Evolutionary conservation across 169 alveolate species (phyloP).

Genomic region (Nephromyces sp.): DNA sequence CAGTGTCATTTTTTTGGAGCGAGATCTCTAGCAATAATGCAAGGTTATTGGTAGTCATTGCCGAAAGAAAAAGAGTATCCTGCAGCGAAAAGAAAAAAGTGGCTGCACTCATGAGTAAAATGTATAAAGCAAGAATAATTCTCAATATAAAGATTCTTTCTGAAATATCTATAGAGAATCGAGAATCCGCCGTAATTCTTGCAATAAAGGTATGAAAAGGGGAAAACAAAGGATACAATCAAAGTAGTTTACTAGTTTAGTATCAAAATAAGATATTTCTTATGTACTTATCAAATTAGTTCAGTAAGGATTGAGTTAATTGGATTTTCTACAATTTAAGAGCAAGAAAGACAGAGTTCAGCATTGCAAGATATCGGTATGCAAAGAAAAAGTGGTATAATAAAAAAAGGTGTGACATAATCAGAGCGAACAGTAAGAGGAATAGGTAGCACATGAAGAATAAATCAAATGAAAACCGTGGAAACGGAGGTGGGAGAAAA

Average conservation of each 20-base stretch:
- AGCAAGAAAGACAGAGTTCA: no score
- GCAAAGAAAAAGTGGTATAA: no score
- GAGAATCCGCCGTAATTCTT: neutral
- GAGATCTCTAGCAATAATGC: slow-evolving; percentile 45
- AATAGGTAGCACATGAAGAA: no score
- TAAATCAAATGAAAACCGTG: no score
- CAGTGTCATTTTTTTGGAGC: slow-evolving; percentile 26
- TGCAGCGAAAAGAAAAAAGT: neutral
- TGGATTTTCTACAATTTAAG: no score
- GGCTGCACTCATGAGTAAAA: neutral
- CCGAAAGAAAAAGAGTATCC: slow-evolving; percentile 43
- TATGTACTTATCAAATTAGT: no score
- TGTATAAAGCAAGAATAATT: neutral
- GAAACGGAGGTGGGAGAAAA: no score
- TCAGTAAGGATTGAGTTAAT: no score
- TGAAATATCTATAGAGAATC: neutral
- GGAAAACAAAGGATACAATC: neutral
- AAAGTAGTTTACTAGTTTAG: neutral
- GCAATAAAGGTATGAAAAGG: neutral
- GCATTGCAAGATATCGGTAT: no score
- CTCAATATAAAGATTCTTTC: no score
- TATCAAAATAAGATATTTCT: neutral
- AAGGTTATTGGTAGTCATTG: slow-evolving; percentile 43
- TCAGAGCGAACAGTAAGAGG: no score
- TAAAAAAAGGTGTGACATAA: no score